These are phyloP conservation scores for Ceratocystis alfenasii DNA, from an alignment of 2,329 filamentous ascomycete genomes.

Conservation along the genomic window DNA sequence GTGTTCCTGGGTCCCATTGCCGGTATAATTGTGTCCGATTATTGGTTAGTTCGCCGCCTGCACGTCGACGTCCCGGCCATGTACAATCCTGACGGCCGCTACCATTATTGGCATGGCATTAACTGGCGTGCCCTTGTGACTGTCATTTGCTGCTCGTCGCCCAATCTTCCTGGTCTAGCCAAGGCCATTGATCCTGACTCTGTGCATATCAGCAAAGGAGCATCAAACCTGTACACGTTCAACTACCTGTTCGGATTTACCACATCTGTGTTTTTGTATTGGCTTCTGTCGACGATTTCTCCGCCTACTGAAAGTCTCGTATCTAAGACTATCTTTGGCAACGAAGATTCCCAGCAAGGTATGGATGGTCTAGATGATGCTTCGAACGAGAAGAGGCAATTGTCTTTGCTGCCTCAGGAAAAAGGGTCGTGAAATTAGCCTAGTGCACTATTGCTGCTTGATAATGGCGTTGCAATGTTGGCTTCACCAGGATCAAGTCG, in stretches of 20 bases:
- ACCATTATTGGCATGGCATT: constrained; percentile 33
- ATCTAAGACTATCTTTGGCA: constrained; percentile 17
- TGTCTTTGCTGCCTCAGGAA: constrained; percentile 10
- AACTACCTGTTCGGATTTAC: constrained; percentile 26
- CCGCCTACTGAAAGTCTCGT: constrained; percentile 20
- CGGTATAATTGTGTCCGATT: constrained; percentile 34
- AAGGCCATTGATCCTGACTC: constrained; percentile 18
- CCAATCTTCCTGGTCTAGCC: constrained; percentile 35
- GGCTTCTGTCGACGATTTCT: constrained; percentile 17
- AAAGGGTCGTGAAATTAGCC: not conserved
- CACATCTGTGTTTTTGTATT: constrained; percentile 24
- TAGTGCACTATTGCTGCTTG: not conserved
- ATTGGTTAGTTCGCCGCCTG: constrained; percentile 30
- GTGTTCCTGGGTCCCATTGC: constrained; percentile 34
- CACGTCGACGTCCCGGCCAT: constrained; percentile 33
- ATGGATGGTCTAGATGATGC: not conserved
- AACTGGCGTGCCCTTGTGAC: constrained; percentile 34
- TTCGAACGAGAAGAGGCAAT: constrained; percentile 12
- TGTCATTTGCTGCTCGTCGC: constrained; percentile 33
- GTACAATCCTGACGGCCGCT: constrained; percentile 34
- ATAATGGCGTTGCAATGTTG: not conserved
- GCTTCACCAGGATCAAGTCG: not conserved
- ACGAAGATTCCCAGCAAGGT: not conserved
- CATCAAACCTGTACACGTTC: constrained; percentile 25
- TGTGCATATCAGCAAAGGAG: constrained; percentile 17